phyloP scores from a whole-genome alignment of 192 early-diverging fungal genomes.

The Paraglomus occultum region DNA sequence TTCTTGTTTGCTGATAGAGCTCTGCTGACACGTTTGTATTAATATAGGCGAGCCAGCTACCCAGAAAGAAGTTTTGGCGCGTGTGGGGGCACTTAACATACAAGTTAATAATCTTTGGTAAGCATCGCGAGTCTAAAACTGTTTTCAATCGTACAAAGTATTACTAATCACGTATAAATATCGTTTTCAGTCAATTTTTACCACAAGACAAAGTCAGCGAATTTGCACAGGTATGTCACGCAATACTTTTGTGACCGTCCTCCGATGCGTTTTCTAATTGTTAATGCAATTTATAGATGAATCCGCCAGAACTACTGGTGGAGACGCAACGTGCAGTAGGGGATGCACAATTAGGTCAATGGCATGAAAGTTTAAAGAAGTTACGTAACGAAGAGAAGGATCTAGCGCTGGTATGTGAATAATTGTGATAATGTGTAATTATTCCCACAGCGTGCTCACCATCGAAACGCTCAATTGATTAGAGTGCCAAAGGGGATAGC shows the following conservation, averaged over 20 bases:
- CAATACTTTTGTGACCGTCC: background rate
- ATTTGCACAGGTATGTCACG: constrained; percentile 71
- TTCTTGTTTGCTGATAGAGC: background rate
- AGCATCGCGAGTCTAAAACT: background rate
- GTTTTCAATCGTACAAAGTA: background rate
- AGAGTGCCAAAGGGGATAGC: constrained; percentile 50
- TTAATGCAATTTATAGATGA: constrained; percentile 54
- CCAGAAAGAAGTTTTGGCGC: constrained; percentile 64
- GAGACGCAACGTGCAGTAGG: constrained; percentile 88
- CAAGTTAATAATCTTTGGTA: constrained; percentile 97
- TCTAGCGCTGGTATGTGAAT: constrained; percentile 35
- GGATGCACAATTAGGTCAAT: constrained; percentile 55
- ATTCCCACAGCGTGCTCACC: background rate
- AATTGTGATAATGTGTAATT: background rate
- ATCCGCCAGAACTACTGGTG: constrained; percentile 67
- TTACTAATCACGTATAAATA: background rate
- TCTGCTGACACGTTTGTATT: too few species aligned
- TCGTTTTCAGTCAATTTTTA: constrained; percentile 75
- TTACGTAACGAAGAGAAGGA: constrained; percentile 53
- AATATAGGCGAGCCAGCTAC: constrained; percentile 52
- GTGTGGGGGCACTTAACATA: constrained; percentile 66
- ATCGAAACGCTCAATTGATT: background rate
- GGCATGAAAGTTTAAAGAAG: constrained; percentile 67
- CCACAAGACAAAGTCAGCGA: constrained; percentile 94
- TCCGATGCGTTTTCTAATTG: background rate